phyloP scores from a whole-genome alignment of 306 rosid genomes.

The Inga oerstediana region DNA sequence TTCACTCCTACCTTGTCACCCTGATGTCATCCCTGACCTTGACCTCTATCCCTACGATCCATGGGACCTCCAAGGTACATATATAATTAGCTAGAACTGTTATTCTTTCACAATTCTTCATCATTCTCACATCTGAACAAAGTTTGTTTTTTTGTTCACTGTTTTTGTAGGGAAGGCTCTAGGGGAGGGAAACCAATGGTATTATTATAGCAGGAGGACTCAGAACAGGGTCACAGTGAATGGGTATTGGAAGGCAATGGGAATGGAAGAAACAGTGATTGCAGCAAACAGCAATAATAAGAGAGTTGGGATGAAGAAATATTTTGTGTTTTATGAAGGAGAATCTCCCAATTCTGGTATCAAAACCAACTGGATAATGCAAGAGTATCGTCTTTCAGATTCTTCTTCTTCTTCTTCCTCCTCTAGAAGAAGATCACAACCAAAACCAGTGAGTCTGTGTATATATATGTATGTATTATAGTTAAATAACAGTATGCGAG shows the following conservation, averaged over 20 bases:
- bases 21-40: conserved; percentile 97
- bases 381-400: conserved; percentile 74
- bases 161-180: conserved; percentile 70
- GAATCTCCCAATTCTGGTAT: conserved; percentile 49
- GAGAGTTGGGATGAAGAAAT: conserved; percentile 77
- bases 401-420: conserved; percentile 31
- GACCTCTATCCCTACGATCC: conserved; percentile 82
- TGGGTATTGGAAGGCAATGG: conserved; percentile 80
- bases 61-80: conserved; percentile 82
- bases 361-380: conserved; percentile 92
- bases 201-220: conserved; percentile 80
- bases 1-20: conserved; percentile 83
- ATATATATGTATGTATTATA: background rate
- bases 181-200: conserved; percentile 88
- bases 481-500: background rate
- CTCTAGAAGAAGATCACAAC: conserved; percentile 45
- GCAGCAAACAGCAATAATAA: conserved; percentile 37
- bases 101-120: background rate
- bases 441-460: conserved; percentile 55
- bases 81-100: background rate
- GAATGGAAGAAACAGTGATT: conserved; percentile 68
- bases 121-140: background rate
- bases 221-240: conserved; percentile 59
- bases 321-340: conserved; percentile 62
- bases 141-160: conserved; percentile 6